Evolutionary conservation across 2,329 filamentous ascomycete species (phyloP), one percentile per base, ranked within the genome.

Genomic region (Ophiostoma himal-ulmi): DNA sequence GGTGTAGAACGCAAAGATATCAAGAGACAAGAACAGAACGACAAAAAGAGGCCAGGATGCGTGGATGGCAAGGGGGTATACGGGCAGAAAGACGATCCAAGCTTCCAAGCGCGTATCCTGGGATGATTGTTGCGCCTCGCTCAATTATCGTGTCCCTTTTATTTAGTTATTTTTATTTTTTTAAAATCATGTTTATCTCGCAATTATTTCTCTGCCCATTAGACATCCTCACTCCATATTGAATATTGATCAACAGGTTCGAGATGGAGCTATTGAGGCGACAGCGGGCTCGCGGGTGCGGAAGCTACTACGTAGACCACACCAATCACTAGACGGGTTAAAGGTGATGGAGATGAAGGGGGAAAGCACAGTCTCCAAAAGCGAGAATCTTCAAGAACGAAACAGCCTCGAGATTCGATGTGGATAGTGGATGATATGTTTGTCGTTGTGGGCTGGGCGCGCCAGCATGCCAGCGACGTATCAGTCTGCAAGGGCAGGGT

Each of bases 391-490:
- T 30, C 17, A 62, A 68, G 64, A 65, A 34, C 57, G 57, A 70
- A 70, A 70, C 67, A 68, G 57, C 66, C 66, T 70, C 60, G 57
- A 68, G 60, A n/a, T 60, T 69, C 37, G 26, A 62, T 62, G 57
- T 62, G 57, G 57, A 62, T 62, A 34, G 13, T 62, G 22, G 39
- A 52, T 14, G 26, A 20, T 13, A 44, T 65, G 41, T 14, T 57
- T 26, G 4, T 57, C 54, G 68, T 68, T 70, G 52, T 48, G 44
- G 44, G 17, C 44, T 48, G 65, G 69, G 48, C 57, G 69, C 65
- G 60, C 57, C 57, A 34, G n/a, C 54, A n/a, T 30, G n/a, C 54
- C 22, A 30, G 13, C 57, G 26, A 57, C n/a, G 52, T 26, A 22
- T 57, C n/a, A 57, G 34, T 37, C 36, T 37, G 62, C 62, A 39